phyloP scores from a whole-genome alignment of 2,329 filamentous ascomycete genomes.

The Colletotrichum incanum region DNA sequence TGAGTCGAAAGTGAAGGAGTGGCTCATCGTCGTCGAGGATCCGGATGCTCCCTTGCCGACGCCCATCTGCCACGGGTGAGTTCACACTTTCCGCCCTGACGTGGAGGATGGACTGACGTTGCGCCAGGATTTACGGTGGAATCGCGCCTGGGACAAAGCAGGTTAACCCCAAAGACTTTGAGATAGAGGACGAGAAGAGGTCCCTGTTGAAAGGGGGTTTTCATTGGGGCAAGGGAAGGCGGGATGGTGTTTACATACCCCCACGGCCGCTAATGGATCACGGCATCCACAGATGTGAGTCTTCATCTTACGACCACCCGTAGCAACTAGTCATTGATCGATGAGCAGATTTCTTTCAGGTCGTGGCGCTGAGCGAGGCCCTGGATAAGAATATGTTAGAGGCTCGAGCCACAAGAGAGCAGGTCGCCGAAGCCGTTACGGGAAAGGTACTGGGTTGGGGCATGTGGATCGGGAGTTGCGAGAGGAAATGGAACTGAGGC shows the following conservation, averaged over 20 bases:
- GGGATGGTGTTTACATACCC: conserved; percentile 59
- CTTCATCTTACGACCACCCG: neutral
- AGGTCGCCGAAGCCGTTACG: conserved; percentile 59
- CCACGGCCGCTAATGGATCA: conserved; percentile 65
- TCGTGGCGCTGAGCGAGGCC: conserved; percentile 63
- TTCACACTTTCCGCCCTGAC: neutral
- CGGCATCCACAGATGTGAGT: conserved; percentile 65
- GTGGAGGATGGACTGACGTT: neutral
- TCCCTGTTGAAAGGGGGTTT: conserved; percentile 61
- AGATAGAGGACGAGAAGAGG: conserved; percentile 48
- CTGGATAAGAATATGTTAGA: conserved; percentile 57
- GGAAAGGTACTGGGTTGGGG: conserved; percentile 68
- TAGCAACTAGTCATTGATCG: neutral
- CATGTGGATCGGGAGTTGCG: conserved; percentile 61
- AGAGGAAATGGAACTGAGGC: conserved; percentile 54
- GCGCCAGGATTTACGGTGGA: conserved; percentile 53
- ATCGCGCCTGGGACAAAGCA: conserved; percentile 56
- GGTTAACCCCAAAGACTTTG: conserved; percentile 57
- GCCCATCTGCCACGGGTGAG: conserved; percentile 63
- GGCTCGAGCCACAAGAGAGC: conserved; percentile 57
- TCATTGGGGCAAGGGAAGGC: conserved; percentile 60
- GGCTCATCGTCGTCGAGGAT: conserved; percentile 63
- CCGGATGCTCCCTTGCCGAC: conserved; percentile 62
- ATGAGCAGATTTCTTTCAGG: conserved; percentile 61
- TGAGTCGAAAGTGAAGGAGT: conserved; percentile 56